Evolutionary conservation across 768 basidiomycete species (phyloP), one percentile per base, ranked within the genome.

Genomic region (Amanita muscaria): DNA sequence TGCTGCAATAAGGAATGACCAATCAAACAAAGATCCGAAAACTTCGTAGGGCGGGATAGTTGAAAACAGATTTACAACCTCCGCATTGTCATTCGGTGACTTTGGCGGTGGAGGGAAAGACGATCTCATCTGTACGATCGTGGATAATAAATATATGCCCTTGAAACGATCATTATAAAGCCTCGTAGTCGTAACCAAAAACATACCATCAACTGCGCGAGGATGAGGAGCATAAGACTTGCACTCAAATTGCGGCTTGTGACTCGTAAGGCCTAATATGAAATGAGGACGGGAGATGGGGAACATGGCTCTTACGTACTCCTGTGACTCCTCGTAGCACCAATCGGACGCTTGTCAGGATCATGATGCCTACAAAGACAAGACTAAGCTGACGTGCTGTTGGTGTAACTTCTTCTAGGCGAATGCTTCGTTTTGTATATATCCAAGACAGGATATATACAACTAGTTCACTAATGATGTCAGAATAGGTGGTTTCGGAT

Each of bases 111-210:
- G 79, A 2, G 88, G 88, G 59, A 91, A 88, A 9, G 82, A 80
- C 21, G 80, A 79, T 31, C 88, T 81, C 36, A 91, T 69, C 59
- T 91, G 88, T 10, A 90, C 79, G 38, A 90, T 64, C 0, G 87
- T 90, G 3, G 86, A 81, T 22, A 91, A 74, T 27, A 90, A 74
- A 57, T 91, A 91, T 33, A 86, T 83, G 9, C 82, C 84, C 88
- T 90, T 51, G 21, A n/a, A 44, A 36, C 21, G 27, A 14, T 9
- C 23, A 24, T 29, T 38, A 30, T 32, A 25, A 50, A 35, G n/a
- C n/a, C n/a, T n/a, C n/a, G 27, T 41, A 30, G 9, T 18, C 15
- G 14, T 29, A 51, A 37, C 49, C 23, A 29, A 18, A 34, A 18
- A 55, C 70, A 25, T 51, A 87, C 88, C 88, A 91, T 88, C 37